These are phyloP conservation scores for Rubia balearica DNA, from an alignment of 305 asterid species.

Conservation along the genomic window DNA sequence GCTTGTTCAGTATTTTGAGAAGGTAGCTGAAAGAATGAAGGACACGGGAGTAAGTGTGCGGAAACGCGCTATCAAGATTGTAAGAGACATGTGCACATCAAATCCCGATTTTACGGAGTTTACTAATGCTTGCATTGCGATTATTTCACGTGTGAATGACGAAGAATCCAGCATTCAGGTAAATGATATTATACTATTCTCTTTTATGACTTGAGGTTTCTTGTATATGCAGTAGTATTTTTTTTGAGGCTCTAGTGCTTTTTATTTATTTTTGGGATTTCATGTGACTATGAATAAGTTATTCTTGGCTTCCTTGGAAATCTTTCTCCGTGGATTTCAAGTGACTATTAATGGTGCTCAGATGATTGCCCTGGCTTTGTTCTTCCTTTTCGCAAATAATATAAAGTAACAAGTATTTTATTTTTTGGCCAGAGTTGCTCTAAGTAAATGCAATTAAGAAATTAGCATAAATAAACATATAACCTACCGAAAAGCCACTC, in stretches of 20 bases:
- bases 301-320: background rate
- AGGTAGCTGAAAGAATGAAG: slow-evolving; percentile 98
- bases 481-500: background rate
- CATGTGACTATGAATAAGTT: background rate
- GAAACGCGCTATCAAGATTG: slow-evolving; percentile 93
- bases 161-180: slow-evolving; percentile 99
- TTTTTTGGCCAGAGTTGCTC: background rate
- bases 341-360: background rate
- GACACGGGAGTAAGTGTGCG: slow-evolving; percentile 99
- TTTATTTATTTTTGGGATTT: background rate
- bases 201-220: slow-evolving; percentile 1
- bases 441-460: background rate
- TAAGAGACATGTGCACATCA: slow-evolving; percentile 92
- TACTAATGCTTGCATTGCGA: slow-evolving; percentile 75
- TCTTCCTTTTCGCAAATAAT: background rate
- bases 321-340: background rate
- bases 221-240: background rate
- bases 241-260: background rate
- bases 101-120: slow-evolving; percentile 58
- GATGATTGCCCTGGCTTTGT: background rate
- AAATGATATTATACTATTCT: slow-evolving; percentile 14
- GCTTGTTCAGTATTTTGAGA: slow-evolving; percentile 72
- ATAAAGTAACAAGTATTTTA: background rate
- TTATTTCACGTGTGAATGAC: slow-evolving; percentile 87
- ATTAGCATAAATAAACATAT: background rate